Evolutionary conservation across 2,329 filamentous ascomycete species (phyloP).

Genomic region (Cercospora sojina): DNA sequence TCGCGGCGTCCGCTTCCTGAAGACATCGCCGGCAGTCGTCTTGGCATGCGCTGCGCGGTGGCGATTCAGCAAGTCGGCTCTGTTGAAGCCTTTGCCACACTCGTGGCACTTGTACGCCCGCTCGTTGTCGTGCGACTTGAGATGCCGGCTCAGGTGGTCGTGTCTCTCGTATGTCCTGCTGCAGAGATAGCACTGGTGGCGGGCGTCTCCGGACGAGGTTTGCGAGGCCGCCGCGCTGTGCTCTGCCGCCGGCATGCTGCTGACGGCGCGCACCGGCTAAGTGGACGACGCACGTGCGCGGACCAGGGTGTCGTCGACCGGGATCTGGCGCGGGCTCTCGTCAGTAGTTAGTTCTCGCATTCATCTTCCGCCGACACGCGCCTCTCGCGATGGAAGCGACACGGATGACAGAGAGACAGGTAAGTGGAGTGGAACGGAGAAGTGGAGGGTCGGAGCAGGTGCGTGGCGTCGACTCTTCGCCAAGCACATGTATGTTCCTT

Average conservation of each 20-base stretch:
- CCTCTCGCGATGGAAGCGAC: not conserved
- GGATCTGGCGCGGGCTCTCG: not conserved
- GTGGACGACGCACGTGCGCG: not conserved
- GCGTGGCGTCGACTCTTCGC: not conserved
- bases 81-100: slow-evolving; percentile 34
- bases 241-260: not conserved
- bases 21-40: slow-evolving; percentile 22
- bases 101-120: slow-evolving; percentile 28
- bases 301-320: not conserved
- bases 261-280: not conserved
- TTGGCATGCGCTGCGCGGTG: slow-evolving; percentile 31
- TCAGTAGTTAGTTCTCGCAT: no score
- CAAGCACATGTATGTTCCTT: not conserved
- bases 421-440: slow-evolving; percentile 1
- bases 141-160: slow-evolving; percentile 31
- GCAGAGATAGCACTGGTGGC: slow-evolving; percentile 31
- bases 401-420: no score
- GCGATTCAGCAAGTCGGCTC: slow-evolving; percentile 33
- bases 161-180: slow-evolving; percentile 29
- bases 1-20: slow-evolving; percentile 28
- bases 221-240: slow-evolving; percentile 3
- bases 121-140: slow-evolving; percentile 34
- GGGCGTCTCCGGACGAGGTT: slow-evolving; percentile 14
- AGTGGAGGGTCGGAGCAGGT: not conserved
- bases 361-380: not conserved